Evolutionary conservation across 768 basidiomycete genomes (phyloP), one percentile per base, ranked within the genome.

Genomic region (Tulasnella sp.): DNA sequence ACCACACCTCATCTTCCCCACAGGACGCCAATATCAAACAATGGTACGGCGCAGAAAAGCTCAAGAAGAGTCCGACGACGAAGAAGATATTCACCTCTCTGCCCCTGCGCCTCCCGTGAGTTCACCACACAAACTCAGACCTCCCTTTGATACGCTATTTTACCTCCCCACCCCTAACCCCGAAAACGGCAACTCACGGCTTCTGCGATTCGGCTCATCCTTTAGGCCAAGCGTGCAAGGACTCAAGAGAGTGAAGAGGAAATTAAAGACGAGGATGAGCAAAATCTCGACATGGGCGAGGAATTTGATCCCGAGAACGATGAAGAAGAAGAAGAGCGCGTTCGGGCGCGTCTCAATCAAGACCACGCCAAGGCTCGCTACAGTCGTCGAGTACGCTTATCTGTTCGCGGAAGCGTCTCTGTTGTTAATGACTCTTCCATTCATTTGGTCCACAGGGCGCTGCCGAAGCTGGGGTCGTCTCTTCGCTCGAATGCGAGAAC

Each of bases 401-500:
- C 34, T 42, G 17, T 36, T 67, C 19, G 26, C 36, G 8, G 1
- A 37, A 5, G n/a, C 32, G 17, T n/a, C 7, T 29, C 40, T 34
- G 19, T 19, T 22, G 19, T 5, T 44, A 5, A 47, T 29, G n/a
- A n/a, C 34, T 11, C 29, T 52, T 59, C 35, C 41, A 3, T 47
- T 59, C 32, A 19, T 64, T 17, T n/a, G n/a, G n/a, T n/a, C n/a
- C 62, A 2, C 75, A 96, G 94, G 86, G 84, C 16, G 83, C 92
- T 62, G 92, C 95, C 5, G 90, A 95, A 67, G 86, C 89, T 76
- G 96, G 95, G 5, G 89, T 98, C 75, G 91, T 98, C 74, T 90
- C 93, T 76, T 84, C 85, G 39, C 86, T 97, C 52, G 90, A 94
- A 77, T 88, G 94, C 86, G 85, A 88, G 77, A 90, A 98, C 78